phyloP scores from a whole-genome alignment of 2,329 filamentous ascomycete species.

The Aspergillus hortae region DNA sequence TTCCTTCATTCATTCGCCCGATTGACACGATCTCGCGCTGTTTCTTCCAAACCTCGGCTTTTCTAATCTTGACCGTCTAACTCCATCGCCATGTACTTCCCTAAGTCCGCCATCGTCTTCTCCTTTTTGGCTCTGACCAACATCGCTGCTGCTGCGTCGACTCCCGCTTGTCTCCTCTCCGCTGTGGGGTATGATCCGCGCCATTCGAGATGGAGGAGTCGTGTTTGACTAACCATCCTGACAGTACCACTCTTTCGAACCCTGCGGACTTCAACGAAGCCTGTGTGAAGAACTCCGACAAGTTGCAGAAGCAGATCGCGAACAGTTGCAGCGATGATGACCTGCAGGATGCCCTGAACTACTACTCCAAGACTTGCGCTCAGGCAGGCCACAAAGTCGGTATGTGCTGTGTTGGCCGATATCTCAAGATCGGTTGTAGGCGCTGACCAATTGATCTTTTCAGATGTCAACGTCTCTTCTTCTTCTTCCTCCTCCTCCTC shows the following conservation, averaged over 20 bases:
- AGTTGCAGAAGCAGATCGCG: constrained; percentile 35
- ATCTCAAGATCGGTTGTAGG: neutral
- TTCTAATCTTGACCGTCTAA: constrained; percentile 1
- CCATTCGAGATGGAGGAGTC: neutral
- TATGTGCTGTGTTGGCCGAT: constrained; percentile 16
- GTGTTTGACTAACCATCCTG: neutral
- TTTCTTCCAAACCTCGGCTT: neutral
- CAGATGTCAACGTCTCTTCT: constrained; percentile 14
- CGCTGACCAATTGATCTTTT: neutral
- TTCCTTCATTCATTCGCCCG: neutral
- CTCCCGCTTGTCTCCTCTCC: constrained; percentile 50
- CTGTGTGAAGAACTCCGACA: constrained; percentile 34
- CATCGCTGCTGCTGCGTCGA: constrained; percentile 40
- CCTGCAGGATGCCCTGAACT: constrained; percentile 32
- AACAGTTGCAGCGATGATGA: constrained; percentile 32
- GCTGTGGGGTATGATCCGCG: constrained; percentile 46
- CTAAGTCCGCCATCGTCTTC: constrained; percentile 41
- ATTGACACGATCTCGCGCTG: constrained; percentile 1
- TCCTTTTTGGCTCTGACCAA: constrained; percentile 45
- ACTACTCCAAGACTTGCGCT: constrained; percentile 38
- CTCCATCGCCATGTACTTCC: constrained; percentile 41
- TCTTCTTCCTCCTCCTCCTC: constrained; percentile 21
- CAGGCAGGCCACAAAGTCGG: constrained; percentile 39
- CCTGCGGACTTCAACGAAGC: constrained; percentile 38
- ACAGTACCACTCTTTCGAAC: constrained; percentile 30